These are phyloP conservation scores for Cryptococcus amylolentus DNA, from an alignment of 1,284 basidiomycete genomes.

Conservation along the genomic window DNA sequence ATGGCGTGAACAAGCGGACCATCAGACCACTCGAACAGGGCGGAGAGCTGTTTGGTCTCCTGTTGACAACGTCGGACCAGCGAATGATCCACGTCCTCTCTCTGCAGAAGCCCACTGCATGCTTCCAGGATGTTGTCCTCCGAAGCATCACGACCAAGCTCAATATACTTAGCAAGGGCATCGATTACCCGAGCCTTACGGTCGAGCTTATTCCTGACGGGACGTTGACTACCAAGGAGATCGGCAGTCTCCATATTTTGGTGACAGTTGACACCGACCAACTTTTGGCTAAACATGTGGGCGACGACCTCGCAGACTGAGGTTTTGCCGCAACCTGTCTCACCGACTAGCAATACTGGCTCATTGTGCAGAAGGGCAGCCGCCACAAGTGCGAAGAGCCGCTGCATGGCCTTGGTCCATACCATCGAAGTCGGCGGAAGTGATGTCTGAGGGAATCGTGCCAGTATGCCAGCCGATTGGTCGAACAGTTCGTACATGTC, in stretches of 20 bases:
- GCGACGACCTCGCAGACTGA: slow-evolving; percentile 92
- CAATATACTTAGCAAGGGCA: slow-evolving; percentile 37
- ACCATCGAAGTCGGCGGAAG: slow-evolving; percentile 56
- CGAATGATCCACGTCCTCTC: slow-evolving; percentile 17
- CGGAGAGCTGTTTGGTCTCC: slow-evolving; percentile 54
- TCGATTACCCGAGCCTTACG: slow-evolving; percentile 44
- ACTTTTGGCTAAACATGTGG: slow-evolving; percentile 59
- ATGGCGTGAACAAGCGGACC: slow-evolving; percentile 93
- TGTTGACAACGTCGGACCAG: slow-evolving; percentile 16
- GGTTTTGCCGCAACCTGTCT: slow-evolving; percentile 97
- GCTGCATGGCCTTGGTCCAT: slow-evolving; percentile 91
- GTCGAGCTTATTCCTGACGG: slow-evolving; percentile 73
- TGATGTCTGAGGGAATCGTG: slow-evolving; percentile 28
- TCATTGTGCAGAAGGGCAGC: slow-evolving; percentile 86
- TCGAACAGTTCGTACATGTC: slow-evolving; percentile 65
- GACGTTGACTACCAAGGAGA: slow-evolving; percentile 88
- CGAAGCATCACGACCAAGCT: slow-evolving; percentile 16
- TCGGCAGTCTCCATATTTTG: slow-evolving; percentile 99
- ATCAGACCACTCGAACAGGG: slow-evolving; percentile 94
- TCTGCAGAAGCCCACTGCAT: slow-evolving; percentile 16
- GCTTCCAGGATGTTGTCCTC: slow-evolving; percentile 30
- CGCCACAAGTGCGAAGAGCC: slow-evolving; percentile 78
- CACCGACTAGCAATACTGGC: slow-evolving; percentile 94
- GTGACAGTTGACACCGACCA: slow-evolving; percentile 88
- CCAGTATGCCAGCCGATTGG: slow-evolving; percentile 47